Conservation (phyloP, 257 asterid species). For the Capsicum rhomboideum region DNA sequence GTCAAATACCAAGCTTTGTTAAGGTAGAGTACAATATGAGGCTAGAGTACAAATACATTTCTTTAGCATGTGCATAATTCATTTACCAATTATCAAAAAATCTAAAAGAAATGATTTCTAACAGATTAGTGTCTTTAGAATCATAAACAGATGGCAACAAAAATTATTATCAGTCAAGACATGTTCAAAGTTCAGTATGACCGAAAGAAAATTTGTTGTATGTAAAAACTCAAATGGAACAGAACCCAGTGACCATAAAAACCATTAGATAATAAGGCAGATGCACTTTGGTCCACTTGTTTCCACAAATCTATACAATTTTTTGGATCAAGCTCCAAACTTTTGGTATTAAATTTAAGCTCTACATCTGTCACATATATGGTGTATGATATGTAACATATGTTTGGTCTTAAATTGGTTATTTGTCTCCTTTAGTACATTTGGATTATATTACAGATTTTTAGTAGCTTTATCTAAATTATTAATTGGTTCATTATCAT, state of each 20-base stretch:
- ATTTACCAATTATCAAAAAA: background rate
- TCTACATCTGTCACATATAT: no score
- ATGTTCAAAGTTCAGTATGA: background rate
- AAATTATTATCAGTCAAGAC: background rate
- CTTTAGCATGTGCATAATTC: conserved; percentile 2
- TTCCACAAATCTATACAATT: background rate
- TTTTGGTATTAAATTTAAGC: no score
- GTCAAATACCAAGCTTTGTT: no score
- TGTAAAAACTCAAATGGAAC: background rate
- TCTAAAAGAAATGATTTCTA: background rate
- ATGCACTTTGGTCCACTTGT: background rate
- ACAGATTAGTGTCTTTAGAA: background rate
- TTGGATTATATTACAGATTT: background rate
- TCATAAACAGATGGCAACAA: background rate
- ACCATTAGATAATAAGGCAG: background rate
- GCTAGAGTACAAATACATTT: no score
- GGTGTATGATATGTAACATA: no score
- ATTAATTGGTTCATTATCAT: no score
- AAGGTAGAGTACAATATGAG: no score
- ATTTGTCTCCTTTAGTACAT: background rate
- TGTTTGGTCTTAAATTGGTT: background rate
- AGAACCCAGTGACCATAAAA: background rate
- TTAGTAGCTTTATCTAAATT: no score
- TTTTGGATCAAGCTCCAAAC: background rate
- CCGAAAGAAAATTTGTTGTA: background rate